A percentile compares a stretch with the other conserved stretches of the same genome.
These are phyloP conservation scores for Xylariomycetidae sp. DNA, from an alignment of 2,329 filamentous ascomycete genomes.

Conservation along the genomic window DNA sequence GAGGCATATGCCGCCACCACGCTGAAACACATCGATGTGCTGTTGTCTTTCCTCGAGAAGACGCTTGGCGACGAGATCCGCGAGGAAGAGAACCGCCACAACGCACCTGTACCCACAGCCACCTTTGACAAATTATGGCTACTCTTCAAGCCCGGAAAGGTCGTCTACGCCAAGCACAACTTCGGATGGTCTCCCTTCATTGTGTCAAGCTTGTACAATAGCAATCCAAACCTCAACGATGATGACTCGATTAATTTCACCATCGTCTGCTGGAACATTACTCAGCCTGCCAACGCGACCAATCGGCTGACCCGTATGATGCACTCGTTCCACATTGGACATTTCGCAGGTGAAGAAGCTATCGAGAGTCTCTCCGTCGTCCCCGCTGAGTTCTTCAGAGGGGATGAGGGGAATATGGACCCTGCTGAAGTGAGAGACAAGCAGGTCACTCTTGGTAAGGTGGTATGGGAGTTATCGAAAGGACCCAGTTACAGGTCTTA, in stretches of 20 bases:
- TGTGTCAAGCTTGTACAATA: slow-evolving; percentile 27
- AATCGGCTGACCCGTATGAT: slow-evolving; percentile 32
- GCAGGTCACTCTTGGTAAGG: slow-evolving; percentile 34
- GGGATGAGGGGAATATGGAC: slow-evolving; percentile 24
- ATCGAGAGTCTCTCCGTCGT: slow-evolving; percentile 36
- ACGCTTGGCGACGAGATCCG: slow-evolving; percentile 30
- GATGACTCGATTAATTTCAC: slow-evolving; percentile 5
- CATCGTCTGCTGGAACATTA: slow-evolving; percentile 38
- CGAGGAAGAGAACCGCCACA: slow-evolving; percentile 36
- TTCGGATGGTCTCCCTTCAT: slow-evolving; percentile 36
- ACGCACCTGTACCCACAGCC: slow-evolving; percentile 30
- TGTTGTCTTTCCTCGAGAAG: slow-evolving; percentile 37
- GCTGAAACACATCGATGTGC: slow-evolving; percentile 37
- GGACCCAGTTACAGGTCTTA: slow-evolving; percentile 41
- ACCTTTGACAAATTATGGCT: slow-evolving; percentile 42
- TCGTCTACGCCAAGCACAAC: slow-evolving; percentile 36
- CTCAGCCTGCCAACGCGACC: slow-evolving; percentile 18
- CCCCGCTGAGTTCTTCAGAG: slow-evolving; percentile 36
- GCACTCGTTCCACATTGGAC: slow-evolving; percentile 28
- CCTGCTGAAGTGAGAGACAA: slow-evolving; percentile 28
- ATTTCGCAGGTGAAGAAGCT: slow-evolving; percentile 38
- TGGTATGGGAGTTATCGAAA: slow-evolving; percentile 43
- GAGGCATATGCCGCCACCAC: slow-evolving; percentile 35
- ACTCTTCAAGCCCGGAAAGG: slow-evolving; percentile 38
- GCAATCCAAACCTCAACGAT: background rate